Base-by-base conservation (phyloP, 2,329 filamentous ascomycete genomes). In the Trichoderma sp. region DNA sequence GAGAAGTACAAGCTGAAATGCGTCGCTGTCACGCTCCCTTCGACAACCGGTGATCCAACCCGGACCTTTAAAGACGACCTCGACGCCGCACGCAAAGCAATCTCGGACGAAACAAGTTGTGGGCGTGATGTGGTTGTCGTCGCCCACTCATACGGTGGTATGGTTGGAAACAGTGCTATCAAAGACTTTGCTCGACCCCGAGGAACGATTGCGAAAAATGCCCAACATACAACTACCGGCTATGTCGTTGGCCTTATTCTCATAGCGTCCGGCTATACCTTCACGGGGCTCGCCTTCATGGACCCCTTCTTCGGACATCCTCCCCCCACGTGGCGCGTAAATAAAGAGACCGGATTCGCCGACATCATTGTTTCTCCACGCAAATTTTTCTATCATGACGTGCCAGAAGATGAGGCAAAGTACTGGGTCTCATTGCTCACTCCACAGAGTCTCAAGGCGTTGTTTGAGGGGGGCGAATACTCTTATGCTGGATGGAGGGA, bases 131-230 rank as follows among this genome's bases (percentile, higher is more conserved):
- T 64, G 61, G 26, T 64, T 15, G 61, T 64, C 2, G 28, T 64
- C 47, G 36, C 61, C 8, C 61, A 64, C 61, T 64, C 61, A 8
- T 64, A 64, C 36, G 61, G 61, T 51, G 61, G 61, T 9, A 12
- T 64, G 36, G 61, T 65, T 36, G 63, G 63, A 12, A 65, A 65
- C 28, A 65, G 63, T 21, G 63, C 43, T 32, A 65, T 65, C 63
- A 65, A 65, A 6, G 63, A 6, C 24, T 65, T 65, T 24, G 43
- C 63, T 5, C 63, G 63, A 65, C 61, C 61, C n/a, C 61, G 15
- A 47, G 61, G 26, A 21, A 30, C 61, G 34, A 1, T 39, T n/a
- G n/a, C 30, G 11, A 53, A 24, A 24, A 53, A 65, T 28, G 14
- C 4, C 9, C 39, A 53, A 24, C 21, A 5, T 53, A 14, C 63